A percentile compares a stretch with the other conserved stretches of the same genome.
Evolutionary conservation across 169 alveolate species (phyloP).

Genomic region (Plasmodium gaboni): DNA sequence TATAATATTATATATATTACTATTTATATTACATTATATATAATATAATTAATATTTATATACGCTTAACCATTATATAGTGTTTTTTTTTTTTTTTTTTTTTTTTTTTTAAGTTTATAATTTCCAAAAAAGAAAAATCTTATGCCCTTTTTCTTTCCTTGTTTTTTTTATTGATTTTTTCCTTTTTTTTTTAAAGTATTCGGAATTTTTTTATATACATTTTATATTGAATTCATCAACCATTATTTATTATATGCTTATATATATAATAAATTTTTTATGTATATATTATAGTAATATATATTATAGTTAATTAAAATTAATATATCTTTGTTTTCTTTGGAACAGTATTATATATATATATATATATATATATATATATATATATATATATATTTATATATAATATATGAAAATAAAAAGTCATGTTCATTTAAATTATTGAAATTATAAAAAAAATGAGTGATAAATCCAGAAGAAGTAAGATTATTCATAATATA

Average conservation of each 20-base stretch:
- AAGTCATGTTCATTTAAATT: too few relatives aligned
- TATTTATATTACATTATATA: slow-evolving; percentile 7
- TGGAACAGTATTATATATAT: slow-evolving; percentile 15
- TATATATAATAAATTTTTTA: too few relatives aligned
- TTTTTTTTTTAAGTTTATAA: neutral
- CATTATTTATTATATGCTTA: too few relatives aligned
- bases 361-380: slow-evolving; percentile 11
- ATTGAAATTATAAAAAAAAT: slow-evolving; percentile 16
- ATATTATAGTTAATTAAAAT: too few relatives aligned
- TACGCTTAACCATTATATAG: neutral
- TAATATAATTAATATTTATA: slow-evolving; percentile 11
- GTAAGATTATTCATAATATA: slow-evolving; percentile 2
- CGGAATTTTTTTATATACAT: too few relatives aligned
- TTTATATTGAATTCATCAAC: too few relatives aligned
- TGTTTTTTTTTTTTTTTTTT: neutral
- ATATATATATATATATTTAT: slow-evolving; percentile 10
- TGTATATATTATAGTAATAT: too few relatives aligned
- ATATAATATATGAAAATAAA: neutral
- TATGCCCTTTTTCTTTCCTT: too few relatives aligned
- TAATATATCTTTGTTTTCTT: too few relatives aligned
- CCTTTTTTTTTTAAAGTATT: too few relatives aligned
- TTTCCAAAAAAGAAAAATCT: neutral
- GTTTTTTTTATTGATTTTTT: too few relatives aligned
- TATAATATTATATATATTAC: too few relatives aligned
- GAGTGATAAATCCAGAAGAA: slow-evolving; percentile 75